phyloP scores from a whole-genome alignment of 306 rosid species.

The Vigna hirtella region DNA sequence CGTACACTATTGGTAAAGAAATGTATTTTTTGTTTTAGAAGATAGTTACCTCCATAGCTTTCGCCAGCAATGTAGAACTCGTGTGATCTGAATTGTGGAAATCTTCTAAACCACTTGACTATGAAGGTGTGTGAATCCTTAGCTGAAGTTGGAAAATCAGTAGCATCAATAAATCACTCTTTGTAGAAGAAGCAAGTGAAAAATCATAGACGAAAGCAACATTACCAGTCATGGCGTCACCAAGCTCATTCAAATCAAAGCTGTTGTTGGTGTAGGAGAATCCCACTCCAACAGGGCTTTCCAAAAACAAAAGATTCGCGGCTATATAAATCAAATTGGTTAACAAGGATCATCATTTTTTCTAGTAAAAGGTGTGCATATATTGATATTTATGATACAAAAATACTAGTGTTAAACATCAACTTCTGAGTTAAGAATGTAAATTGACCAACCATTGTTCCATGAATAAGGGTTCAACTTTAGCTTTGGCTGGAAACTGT shows the following conservation, averaged over 20 bases:
- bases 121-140: conserved; percentile 74
- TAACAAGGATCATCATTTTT: background rate
- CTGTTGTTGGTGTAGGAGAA: conserved; percentile 85
- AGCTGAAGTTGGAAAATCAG: conserved; percentile 51
- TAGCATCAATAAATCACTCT: conserved; percentile 15
- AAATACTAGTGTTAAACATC: too few species aligned
- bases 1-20: background rate
- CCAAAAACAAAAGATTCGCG: conserved; percentile 77
- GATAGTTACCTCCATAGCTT: conserved; percentile 77
- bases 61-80: conserved; percentile 91
- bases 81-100: conserved; percentile 80
- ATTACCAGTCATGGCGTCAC: conserved; percentile 76
- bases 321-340: conserved; percentile 50
- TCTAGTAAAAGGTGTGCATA: background rate
- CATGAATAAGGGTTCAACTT: conserved; percentile 81
- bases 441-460: conserved; percentile 65
- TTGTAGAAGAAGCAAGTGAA: background rate
- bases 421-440: background rate
- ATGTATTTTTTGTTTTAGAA: background rate
- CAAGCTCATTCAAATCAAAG: conserved; percentile 60
- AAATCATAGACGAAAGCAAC: background rate
- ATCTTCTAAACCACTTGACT: conserved; percentile 75
- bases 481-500: conserved; percentile 66
- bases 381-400: too few species aligned
- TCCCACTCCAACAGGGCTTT: conserved; percentile 89